A percentile compares a stretch with the other conserved stretches of the same genome.
Evolutionary conservation across 1,284 basidiomycete species (phyloP).

Genomic region (Ganoderma meredithae): DNA sequence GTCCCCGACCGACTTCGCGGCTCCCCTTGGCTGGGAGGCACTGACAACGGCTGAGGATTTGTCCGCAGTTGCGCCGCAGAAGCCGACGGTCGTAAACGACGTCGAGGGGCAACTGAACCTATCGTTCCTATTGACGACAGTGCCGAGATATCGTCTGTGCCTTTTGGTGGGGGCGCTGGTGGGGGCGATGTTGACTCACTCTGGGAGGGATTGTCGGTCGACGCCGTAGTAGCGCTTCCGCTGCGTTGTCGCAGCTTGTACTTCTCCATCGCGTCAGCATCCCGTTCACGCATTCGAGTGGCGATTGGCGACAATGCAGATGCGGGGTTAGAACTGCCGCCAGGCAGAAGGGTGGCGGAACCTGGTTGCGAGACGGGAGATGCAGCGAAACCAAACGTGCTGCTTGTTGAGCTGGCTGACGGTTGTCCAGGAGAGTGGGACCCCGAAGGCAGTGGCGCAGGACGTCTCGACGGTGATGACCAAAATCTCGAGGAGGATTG

Average conservation of each 20-base stretch:
- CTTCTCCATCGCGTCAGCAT: slow-evolving; percentile 85
- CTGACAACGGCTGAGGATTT: slow-evolving; percentile 45
- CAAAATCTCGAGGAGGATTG: slow-evolving; percentile 48
- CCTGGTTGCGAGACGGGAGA: slow-evolving; percentile 52
- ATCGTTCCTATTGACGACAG: slow-evolving; percentile 54
- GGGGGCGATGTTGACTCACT: slow-evolving; percentile 59
- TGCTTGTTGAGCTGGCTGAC: slow-evolving; percentile 54
- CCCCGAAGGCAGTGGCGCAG: slow-evolving; percentile 42
- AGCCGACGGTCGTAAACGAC: slow-evolving; percentile 70
- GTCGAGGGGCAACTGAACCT: slow-evolving; percentile 64
- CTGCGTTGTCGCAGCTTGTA: slow-evolving; percentile 81
- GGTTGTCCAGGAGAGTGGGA: slow-evolving; percentile 62
- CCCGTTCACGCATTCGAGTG: slow-evolving; percentile 77
- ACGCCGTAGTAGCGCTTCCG: slow-evolving; percentile 74
- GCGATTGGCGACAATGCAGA: slow-evolving; percentile 75
- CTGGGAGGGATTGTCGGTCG: slow-evolving; percentile 72
- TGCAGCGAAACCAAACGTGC: slow-evolving; percentile 52
- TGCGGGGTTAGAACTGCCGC: slow-evolving; percentile 44
- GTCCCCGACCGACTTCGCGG: slow-evolving; percentile 74
- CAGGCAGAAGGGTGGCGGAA: slow-evolving; percentile 43
- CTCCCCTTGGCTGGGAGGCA: slow-evolving; percentile 39
- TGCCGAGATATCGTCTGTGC: slow-evolving; percentile 61
- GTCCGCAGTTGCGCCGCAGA: slow-evolving; percentile 79
- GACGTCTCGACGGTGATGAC: slow-evolving; percentile 43
- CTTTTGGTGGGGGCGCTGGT: slow-evolving; percentile 55